Evolutionary conservation across 2,329 filamentous ascomycete genomes (phyloP), one percentile per base, ranked within the genome.

Genomic region (Dendryphion nanum): DNA sequence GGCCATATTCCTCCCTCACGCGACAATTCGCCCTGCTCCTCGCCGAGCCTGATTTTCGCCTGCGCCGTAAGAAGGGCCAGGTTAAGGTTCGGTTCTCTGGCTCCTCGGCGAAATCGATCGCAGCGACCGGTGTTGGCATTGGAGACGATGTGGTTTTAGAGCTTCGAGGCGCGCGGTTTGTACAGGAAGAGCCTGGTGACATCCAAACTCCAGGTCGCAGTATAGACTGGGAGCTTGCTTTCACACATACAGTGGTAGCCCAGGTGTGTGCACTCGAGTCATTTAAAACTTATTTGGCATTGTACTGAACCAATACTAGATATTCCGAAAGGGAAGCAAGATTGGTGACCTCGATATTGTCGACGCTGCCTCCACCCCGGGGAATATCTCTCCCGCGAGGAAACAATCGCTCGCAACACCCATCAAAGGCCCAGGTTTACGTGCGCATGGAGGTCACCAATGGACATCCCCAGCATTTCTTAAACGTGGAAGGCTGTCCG

Each of bases 1-100:
- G 91, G 90, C 91, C 91, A 0, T 96, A 88, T 66, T 95, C 86
- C 48, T 85, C 85, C 16, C 81, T 88, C 18, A 85, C 78, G 19
- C 79, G 78, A 37, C 82, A 82, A 26, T 77, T 89, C 50, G 84
- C 88, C 18, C 82, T 96, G 35, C 77, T 94, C 15, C 77, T 97
- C 21, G 86, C 86, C 31, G 90, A 96, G 55, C 82, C 83, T 31
- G 89, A 96, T 62, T 86, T 90, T 56, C 84, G 87, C 33, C 74
- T 91, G 35, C 86, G 91, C 39, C 80, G 81, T 45, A 74, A 77
- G 28, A 84, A 79, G 49, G 91, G 91, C 10, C 89, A 95, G 66
- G 81, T 95, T 16, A 83, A 89, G 40, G 78, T 89, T 33, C 79
- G 83, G 29, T 89, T 96, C 51, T 73, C 76, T 19, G 86, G 84